Conservation (phyloP, 1,284 basidiomycete species). For the Papiliotrema terrestris region DNA sequence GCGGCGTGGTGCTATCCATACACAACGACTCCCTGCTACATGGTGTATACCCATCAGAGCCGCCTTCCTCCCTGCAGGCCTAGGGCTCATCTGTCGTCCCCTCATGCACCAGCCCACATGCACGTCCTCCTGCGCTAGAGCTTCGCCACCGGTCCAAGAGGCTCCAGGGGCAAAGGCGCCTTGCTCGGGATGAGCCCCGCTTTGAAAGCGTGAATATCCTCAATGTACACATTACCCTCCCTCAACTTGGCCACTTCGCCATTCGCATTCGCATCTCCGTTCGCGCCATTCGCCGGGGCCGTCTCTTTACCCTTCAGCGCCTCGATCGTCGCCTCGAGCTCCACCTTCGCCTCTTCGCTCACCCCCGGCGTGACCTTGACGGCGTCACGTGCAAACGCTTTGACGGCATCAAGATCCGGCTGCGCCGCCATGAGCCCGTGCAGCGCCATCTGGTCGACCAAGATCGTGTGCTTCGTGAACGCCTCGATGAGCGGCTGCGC, state of each 20-base stretch:
- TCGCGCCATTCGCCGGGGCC: constrained; percentile 4
- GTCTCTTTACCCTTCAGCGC: constrained; percentile 53
- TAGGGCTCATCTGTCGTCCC: too few relatives aligned
- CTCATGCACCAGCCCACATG: too few relatives aligned
- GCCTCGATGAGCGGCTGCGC: constrained; percentile 61
- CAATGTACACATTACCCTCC: constrained; percentile 60
- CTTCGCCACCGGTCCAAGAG: constrained; percentile 16
- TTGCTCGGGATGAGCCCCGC: constrained; percentile 53
- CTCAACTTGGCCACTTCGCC: constrained; percentile 38
- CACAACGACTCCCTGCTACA: too few relatives aligned
- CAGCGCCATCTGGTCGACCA: constrained; percentile 54
- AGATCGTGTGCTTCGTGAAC: constrained; percentile 57
- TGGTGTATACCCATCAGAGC: too few relatives aligned
- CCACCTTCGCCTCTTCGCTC: constrained; percentile 52
- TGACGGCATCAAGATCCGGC: constrained; percentile 55
- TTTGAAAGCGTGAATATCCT: constrained; percentile 72
- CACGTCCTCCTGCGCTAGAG: too few relatives aligned
- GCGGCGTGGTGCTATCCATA: too few relatives aligned
- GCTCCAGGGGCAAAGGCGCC: constrained; percentile 51
- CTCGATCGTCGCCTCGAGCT: constrained; percentile 57
- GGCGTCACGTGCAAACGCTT: constrained; percentile 58
- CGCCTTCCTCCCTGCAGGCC: too few relatives aligned
- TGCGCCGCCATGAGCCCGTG: constrained; percentile 54
- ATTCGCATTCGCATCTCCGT: constrained; percentile 51
- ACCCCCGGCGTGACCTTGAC: constrained; percentile 43